phyloP scores from a whole-genome alignment of 805 yeast genomes.

The Starmerella bombicola region DNA sequence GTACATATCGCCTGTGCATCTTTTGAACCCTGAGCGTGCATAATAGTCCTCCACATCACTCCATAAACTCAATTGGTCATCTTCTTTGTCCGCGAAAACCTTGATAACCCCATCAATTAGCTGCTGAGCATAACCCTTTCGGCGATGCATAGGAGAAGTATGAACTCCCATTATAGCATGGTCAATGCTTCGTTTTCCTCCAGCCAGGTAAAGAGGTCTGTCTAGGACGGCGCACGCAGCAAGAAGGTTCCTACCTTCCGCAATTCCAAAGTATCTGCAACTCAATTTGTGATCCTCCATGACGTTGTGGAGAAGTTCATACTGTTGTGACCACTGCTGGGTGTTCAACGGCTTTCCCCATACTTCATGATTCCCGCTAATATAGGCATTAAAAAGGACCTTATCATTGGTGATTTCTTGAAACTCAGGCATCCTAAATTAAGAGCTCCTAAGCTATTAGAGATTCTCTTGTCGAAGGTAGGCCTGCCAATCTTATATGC shows the following conservation, averaged over 20 bases:
- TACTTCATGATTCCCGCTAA: not conserved
- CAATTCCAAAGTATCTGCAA: not conserved
- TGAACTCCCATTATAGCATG: not conserved
- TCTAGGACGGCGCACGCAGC: not conserved
- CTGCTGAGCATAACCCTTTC: not conserved
- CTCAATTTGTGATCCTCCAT: not conserved
- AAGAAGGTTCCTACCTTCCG: not conserved
- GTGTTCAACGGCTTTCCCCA: not conserved
- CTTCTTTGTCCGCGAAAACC: not conserved
- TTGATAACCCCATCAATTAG: not conserved
- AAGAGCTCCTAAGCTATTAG: too few species aligned
- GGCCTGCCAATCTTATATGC: too few species aligned
- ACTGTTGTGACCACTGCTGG: not conserved
- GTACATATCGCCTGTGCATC: not conserved
- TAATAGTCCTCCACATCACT: constrained; percentile 2
- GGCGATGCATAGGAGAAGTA: not conserved
- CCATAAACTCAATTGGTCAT: not conserved
- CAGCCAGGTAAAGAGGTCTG: not conserved
- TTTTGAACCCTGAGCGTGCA: not conserved
- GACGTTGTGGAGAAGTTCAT: not conserved
- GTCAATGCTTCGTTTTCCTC: not conserved
- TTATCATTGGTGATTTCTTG: not conserved
- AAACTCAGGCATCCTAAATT: not conserved
- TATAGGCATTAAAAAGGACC: not conserved
- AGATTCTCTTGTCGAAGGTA: too few species aligned